phyloP scores from a whole-genome alignment of 257 asterid species.

The Thymus quinquecostatus region DNA sequence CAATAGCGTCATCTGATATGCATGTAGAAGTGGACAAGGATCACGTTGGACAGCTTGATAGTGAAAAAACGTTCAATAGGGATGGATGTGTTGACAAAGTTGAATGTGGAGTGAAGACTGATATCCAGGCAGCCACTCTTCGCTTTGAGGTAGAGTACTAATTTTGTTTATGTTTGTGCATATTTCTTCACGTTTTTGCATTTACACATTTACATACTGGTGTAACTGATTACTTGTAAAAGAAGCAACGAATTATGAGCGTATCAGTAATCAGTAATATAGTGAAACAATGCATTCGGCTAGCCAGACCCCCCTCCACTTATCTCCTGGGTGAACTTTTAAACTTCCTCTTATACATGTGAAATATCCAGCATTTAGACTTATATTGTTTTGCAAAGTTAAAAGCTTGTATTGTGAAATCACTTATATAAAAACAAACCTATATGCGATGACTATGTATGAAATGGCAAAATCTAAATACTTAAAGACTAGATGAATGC shows the following conservation, averaged over 20 bases:
- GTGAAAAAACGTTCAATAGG: constrained; percentile 31
- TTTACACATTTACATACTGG: constrained; percentile 1
- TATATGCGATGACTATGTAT: too few species aligned
- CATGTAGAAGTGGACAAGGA: constrained; percentile 27
- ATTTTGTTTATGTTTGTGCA: constrained; percentile 18
- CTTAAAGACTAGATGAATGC: background rate
- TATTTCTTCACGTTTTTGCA: constrained; percentile 1
- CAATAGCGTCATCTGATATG: constrained; percentile 29
- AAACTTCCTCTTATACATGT: too few species aligned
- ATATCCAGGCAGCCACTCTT: constrained; percentile 49
- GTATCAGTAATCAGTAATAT: background rate
- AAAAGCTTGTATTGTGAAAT: too few species aligned
- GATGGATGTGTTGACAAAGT: constrained; percentile 39
- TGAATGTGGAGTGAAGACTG: constrained; percentile 38
- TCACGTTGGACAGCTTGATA: constrained; percentile 34
- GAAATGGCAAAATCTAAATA: too few species aligned
- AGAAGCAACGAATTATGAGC: background rate
- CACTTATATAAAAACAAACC: too few species aligned
- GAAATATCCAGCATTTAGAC: too few species aligned
- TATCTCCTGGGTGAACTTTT: too few species aligned
- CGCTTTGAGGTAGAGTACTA: constrained; percentile 80
- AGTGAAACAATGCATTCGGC: background rate
- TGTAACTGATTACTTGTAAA: constrained; percentile 16
- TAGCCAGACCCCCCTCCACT: background rate
- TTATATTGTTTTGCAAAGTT: too few species aligned